Base-by-base conservation (phyloP, 2,329 filamentous ascomycete species). In the Seiridium cupressi region DNA sequence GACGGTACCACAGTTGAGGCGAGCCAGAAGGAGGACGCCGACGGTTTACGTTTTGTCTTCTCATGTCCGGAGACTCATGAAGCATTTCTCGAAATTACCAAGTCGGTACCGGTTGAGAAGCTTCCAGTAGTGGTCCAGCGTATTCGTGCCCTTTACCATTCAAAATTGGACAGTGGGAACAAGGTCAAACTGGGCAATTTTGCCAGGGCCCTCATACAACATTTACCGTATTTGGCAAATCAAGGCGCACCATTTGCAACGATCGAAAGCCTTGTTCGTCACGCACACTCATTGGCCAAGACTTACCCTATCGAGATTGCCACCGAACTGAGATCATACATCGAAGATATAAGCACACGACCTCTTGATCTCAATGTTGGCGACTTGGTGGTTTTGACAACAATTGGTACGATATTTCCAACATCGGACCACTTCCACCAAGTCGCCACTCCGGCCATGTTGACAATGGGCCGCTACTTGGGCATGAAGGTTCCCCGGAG, bases 371-470 rank as follows among this genome's bases (percentile, higher is more conserved):
- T 81, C 67, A 84, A 73, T 69, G 83, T 72, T 66, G 91, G 92
- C 18, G 93, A 99, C 69, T 77, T 99, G 26, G 77, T 93, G 31
- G 77, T 96, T n/a, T 78, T 99, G 42, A 93, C 92, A 0, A 93
- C 92, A 0, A 86, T 97, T 61, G 87, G 89, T 46, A 88, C 87
- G 2, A 90, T 96, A 57, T 99, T 96, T 70, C 93, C 95, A 4
- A 97, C 95, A 0, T 97, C 93, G 0, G 95, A 99, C 75, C 93
- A 98, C 76, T 99, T 98, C 75, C 95, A 99, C 69, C 90, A 95
- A 68, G 92, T 98, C 42, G 90, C 92, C 46, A 99, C 95, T 1
- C 95, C 95, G 2, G 90, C 94, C 0, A 90, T 92, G 75, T 85
- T 97, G 4, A 84, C 89, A n/a, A 91, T 98, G 74, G 85, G 85